Evolutionary conservation across 2,329 filamentous ascomycete genomes (phyloP), one percentile per base, ranked within the genome.

Genomic region (Thielaviopsis populi): DNA sequence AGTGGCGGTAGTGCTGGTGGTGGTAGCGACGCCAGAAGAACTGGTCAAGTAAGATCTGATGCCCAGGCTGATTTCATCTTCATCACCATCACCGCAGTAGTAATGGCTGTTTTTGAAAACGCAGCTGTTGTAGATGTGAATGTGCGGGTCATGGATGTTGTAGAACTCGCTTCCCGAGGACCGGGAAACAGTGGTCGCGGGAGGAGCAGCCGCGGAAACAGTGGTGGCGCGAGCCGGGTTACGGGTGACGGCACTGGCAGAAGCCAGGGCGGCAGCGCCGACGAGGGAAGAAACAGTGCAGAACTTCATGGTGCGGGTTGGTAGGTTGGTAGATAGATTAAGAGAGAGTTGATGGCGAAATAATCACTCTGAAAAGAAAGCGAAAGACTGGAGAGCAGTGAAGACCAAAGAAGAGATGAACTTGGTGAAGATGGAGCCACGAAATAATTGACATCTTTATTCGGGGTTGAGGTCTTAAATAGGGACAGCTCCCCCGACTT

Each of bases 221-320:
- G n/a, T n/a, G n/a, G n/a, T n/a, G n/a, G n/a, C n/a, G n/a, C n/a
- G n/a, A n/a, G n/a, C n/a, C n/a, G n/a, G n/a, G n/a, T n/a, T n/a
- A n/a, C n/a, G n/a, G n/a, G n/a, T n/a, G n/a, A n/a, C n/a, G n/a
- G n/a, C n/a, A n/a, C n/a, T n/a, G 56, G 17, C 60, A 27, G 19
- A n/a, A n/a, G 30, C 1, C 30, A 50, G n/a, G 0, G 13, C 6
- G 19, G 30, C 27, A 27, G 60, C 27, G 43, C 27, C 19, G 10
- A 62, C 13, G 30, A 22, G 27, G 10, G 60, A 22, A n/a, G 43
- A 3, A 7, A 50, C 37, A 11, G 60, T 40, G 33, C 22, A 13
- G 30, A 62, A 40, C 43, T 62, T 62, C 60, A 62, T 62, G 22
- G 8, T 40, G 43, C 53, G 53, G 27, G 6, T 27, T 54, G 13